These are phyloP conservation scores for Aspergillus caelatus DNA, from an alignment of 2,329 filamentous ascomycete genomes.

Conservation along the genomic window DNA sequence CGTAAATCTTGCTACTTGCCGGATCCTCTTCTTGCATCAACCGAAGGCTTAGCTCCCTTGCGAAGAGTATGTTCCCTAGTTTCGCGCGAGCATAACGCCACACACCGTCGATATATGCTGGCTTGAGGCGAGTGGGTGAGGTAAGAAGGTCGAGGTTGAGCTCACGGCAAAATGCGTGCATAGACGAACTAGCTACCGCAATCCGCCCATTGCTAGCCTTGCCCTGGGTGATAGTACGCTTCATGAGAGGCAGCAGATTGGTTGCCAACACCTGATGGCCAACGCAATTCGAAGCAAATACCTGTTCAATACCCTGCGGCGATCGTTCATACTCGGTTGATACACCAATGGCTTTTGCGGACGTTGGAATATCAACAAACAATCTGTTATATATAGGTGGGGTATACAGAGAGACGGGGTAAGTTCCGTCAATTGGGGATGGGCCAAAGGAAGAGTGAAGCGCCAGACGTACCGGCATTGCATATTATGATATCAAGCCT, in stretches of 20 bases:
- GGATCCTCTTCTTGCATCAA: slow-evolving; percentile 24
- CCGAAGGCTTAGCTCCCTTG: slow-evolving; percentile 29
- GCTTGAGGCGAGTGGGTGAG: slow-evolving; percentile 25
- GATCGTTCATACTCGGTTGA: slow-evolving; percentile 27
- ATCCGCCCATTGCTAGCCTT: slow-evolving; percentile 45
- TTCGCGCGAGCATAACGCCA: slow-evolving; percentile 39
- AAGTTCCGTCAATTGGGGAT: background rate
- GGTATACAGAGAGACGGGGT: background rate
- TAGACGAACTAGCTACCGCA: slow-evolving; percentile 44
- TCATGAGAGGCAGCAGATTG: slow-evolving; percentile 45
- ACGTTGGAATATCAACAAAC: background rate
- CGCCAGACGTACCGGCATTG: slow-evolving; percentile 31
- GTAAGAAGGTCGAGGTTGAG: slow-evolving; percentile 29
- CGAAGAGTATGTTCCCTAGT: slow-evolving; percentile 37
- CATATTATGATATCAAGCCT: slow-evolving; percentile 36
- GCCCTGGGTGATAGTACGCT: slow-evolving; percentile 18
- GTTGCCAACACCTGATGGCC: slow-evolving; percentile 56
- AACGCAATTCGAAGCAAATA: slow-evolving; percentile 55
- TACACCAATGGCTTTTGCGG: slow-evolving; percentile 21
- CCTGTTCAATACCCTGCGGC: slow-evolving; percentile 49
- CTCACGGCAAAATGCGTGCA: slow-evolving; percentile 30
- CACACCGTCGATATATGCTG: slow-evolving; percentile 24
- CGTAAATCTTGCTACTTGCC: slow-evolving; percentile 29
- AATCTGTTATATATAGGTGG: background rate
- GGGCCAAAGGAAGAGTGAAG: background rate